Evolutionary conservation across 2,329 filamentous ascomycete species (phyloP).

Genomic region (Cladophialophora psammophila): DNA sequence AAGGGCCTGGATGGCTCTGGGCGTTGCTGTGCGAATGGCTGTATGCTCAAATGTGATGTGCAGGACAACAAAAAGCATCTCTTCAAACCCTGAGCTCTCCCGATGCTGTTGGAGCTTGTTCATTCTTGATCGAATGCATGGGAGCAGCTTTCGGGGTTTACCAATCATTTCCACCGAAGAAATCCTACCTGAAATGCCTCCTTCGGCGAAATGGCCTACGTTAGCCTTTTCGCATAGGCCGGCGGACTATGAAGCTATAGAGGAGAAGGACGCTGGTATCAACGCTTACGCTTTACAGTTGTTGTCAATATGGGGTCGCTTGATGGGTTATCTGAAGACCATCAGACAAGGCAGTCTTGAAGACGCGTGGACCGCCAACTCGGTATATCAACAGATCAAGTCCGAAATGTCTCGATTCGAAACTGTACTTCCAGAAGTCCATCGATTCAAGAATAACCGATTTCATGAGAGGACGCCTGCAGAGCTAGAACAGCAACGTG

Average conservation of each 20-base stretch:
- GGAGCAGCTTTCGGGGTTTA: constrained; percentile 30
- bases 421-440: constrained; percentile 32
- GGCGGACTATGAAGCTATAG: neutral
- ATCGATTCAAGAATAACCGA: constrained; percentile 34
- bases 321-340: constrained; percentile 35
- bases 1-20: constrained; percentile 34
- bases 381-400: constrained; percentile 35
- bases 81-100: constrained; percentile 22
- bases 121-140: constrained; percentile 37
- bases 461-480: constrained; percentile 24
- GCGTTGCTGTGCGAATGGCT: constrained; percentile 30
- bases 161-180: constrained; percentile 28
- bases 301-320: constrained; percentile 34
- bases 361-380: constrained; percentile 33
- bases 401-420: constrained; percentile 36
- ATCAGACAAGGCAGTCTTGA: constrained; percentile 31
- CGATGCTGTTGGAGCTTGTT: constrained; percentile 37
- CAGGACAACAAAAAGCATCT: neutral
- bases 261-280: constrained; percentile 32
- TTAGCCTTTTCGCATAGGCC: neutral
- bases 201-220: constrained; percentile 2
- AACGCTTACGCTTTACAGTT: constrained; percentile 30
- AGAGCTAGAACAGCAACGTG: constrained; percentile 24
- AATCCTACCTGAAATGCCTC: constrained; percentile 31
- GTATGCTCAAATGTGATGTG: constrained; percentile 28